Evolutionary conservation across 208 protist species (phyloP).

Genomic region (Spongospora subterranea): DNA sequence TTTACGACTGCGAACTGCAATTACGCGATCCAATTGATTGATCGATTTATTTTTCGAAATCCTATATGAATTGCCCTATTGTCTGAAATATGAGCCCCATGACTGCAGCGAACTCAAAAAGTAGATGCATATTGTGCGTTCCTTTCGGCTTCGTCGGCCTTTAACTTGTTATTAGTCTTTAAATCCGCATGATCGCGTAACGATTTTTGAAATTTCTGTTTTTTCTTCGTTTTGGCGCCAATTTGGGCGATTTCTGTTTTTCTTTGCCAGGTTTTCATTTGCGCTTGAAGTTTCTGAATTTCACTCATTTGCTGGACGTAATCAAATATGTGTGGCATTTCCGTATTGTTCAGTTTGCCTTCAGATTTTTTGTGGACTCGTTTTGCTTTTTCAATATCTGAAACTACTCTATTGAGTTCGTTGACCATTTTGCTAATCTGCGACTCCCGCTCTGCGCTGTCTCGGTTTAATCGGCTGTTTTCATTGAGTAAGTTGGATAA

Average conservation of each 20-base stretch:
- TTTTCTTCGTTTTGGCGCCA: background rate
- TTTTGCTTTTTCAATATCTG: slow-evolving; percentile 60
- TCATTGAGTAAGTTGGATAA: slow-evolving; percentile 83
- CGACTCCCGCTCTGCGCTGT: slow-evolving; percentile 75
- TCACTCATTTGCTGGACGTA: slow-evolving; percentile 91
- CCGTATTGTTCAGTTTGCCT: slow-evolving; percentile 76
- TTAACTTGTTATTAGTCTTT: background rate
- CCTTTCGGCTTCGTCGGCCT: background rate
- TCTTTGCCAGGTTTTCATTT: slow-evolving; percentile 82
- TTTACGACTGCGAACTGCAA: slow-evolving; percentile 41
- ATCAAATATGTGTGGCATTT: slow-evolving; percentile 88
- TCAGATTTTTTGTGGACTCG: slow-evolving; percentile 79
- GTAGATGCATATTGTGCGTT: too few species aligned
- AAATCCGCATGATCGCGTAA: background rate
- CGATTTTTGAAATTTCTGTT: background rate
- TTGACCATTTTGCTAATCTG: slow-evolving; percentile 60
- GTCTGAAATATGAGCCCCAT: too few species aligned
- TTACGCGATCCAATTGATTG: slow-evolving; percentile 33
- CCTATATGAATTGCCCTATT: too few species aligned
- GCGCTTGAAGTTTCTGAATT: slow-evolving; percentile 83
- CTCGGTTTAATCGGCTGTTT: slow-evolving; percentile 82
- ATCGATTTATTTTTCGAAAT: background rate
- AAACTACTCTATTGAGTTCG: slow-evolving; percentile 57
- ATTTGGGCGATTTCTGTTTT: slow-evolving; percentile 86
- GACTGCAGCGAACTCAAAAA: too few species aligned